Evolutionary conservation across 345 rosid genomes (phyloP), one percentile per base, ranked within the genome.

Genomic region (Hibiscus tridactylites): DNA sequence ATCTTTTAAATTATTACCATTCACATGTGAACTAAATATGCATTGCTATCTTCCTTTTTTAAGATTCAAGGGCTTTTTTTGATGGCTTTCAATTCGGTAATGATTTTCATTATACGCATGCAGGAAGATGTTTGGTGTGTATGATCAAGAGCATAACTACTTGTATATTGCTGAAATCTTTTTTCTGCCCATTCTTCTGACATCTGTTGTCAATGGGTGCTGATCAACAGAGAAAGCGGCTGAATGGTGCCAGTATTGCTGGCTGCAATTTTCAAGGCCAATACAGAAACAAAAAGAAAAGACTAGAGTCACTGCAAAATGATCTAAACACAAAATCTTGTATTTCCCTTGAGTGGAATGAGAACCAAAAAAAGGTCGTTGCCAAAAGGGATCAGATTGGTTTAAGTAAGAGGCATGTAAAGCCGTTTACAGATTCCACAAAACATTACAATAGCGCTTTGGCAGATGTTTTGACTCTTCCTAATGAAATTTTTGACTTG

Each of bases 341-440:
- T 61, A 87, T 92, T 73, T 86, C 86, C 77, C 96, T 95, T 29
- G 88, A 89, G 31, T 58, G 61, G 61, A 35, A 58, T 24, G 61
- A 13, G 61, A 58, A 58, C 61, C 61, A 58, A 26, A 87, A 81
- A 54, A 82, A 72, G 71, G 98, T 95, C 35, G 83, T 92, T 56
- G 90, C 99, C 68, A 95, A 80, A 82, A 88, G 72, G 88, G 98
- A 89, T 49, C 99, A 95, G 80, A 78, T 95, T 80, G 97, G 92
- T 28, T 46, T 95, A 44, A 83, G 88, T 74, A 57, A 71, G 68
- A 92, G 93, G 75, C 86, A 84, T 80, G 79, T 88, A 77, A 90
- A 85, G 80, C 83, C 88, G 17, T 88, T 87, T 80, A 65, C 73
- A 62, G 85, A 83, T 74, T 63, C 76, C 62, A 73, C 66, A 79